phyloP scores from a whole-genome alignment of 1,284 basidiomycete species.

The Ganoderma lingzhi region DNA sequence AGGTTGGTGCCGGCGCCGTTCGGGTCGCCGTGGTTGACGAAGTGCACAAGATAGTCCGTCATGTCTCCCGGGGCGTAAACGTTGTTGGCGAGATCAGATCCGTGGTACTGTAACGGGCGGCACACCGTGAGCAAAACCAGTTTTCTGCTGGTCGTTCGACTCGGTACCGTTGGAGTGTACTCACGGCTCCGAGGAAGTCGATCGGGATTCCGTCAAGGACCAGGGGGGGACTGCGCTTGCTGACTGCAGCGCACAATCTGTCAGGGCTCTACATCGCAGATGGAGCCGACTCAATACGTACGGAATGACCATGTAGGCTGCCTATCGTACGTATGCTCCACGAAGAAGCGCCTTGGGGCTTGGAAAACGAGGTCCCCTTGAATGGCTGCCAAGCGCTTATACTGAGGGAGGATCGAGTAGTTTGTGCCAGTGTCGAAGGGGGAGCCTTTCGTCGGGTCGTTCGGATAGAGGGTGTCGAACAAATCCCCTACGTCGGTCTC shows the following conservation, averaged over 20 bases:
- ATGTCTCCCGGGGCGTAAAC: conserved; percentile 22
- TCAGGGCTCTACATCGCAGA: not conserved
- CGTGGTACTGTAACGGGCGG: conserved; percentile 11
- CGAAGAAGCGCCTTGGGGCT: conserved; percentile 58
- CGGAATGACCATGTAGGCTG: conserved; percentile 44
- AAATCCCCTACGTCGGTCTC: conserved; percentile 22
- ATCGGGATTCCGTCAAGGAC: too few species aligned
- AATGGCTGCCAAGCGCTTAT: conserved; percentile 60
- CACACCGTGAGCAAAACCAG: conserved; percentile 17
- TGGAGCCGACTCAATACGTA: conserved; percentile 27
- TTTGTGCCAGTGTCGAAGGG: conserved; percentile 57
- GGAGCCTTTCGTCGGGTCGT: conserved; percentile 50
- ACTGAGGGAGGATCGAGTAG: conserved; percentile 55
- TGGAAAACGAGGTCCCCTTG: conserved; percentile 63
- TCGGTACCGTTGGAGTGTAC: conserved; percentile 20
- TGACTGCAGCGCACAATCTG: conserved; percentile 39
- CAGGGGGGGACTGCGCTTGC: conserved; percentile 47
- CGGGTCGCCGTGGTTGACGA: conserved; percentile 26
- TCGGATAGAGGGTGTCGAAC: conserved; percentile 36
- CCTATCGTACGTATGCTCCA: conserved; percentile 39
- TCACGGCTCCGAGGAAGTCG: conserved; percentile 51
- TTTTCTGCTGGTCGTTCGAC: conserved; percentile 3
- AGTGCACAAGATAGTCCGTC: conserved; percentile 25
- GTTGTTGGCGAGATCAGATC: conserved; percentile 19
- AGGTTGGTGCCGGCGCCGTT: conserved; percentile 15